phyloP scores from a whole-genome alignment of 495 filamentous ascomycete species.

The Neurospora sp. region DNA sequence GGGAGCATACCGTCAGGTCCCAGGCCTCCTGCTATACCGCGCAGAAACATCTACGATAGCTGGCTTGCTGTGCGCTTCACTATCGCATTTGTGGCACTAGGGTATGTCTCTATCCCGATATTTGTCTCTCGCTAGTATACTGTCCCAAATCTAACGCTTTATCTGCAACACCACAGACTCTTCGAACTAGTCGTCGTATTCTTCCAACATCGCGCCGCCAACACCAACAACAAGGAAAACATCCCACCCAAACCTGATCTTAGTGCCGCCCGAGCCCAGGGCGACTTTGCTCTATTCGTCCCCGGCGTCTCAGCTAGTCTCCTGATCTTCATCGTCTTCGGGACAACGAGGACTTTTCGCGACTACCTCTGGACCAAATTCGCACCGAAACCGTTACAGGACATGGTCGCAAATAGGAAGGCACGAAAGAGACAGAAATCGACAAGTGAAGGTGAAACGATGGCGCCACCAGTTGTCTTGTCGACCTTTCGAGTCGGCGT shows the following conservation, averaged over 20 bases:
- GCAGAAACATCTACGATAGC: constrained; percentile 33
- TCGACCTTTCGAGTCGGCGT: not conserved
- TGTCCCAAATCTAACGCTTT: not conserved
- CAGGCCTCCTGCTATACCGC: constrained; percentile 1
- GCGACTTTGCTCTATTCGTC: constrained; percentile 33
- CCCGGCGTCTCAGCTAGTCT: constrained; percentile 32
- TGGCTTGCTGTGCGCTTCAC: constrained; percentile 37
- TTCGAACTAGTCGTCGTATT: constrained; percentile 36
- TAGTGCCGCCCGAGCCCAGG: constrained; percentile 20
- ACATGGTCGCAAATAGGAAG: not conserved
- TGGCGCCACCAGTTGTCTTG: not conserved
- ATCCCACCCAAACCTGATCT: constrained; percentile 26
- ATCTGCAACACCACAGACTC: constrained; percentile 2
- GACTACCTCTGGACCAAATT: constrained; percentile 11
- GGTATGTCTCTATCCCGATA: constrained; percentile 5
- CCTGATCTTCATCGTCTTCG: constrained; percentile 31
- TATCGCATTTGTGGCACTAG: constrained; percentile 35
- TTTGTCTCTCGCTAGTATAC: too few relatives aligned
- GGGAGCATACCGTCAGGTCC: not conserved
- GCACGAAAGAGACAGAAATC: not conserved
- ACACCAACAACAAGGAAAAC: constrained; percentile 22
- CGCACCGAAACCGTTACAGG: constrained; percentile 3
- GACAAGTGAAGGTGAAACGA: not conserved
- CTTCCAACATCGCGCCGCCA: constrained; percentile 28
- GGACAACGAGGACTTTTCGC: constrained; percentile 30